phyloP scores from a whole-genome alignment of 768 basidiomycete species.

The Neoboletus brunneissimus region DNA sequence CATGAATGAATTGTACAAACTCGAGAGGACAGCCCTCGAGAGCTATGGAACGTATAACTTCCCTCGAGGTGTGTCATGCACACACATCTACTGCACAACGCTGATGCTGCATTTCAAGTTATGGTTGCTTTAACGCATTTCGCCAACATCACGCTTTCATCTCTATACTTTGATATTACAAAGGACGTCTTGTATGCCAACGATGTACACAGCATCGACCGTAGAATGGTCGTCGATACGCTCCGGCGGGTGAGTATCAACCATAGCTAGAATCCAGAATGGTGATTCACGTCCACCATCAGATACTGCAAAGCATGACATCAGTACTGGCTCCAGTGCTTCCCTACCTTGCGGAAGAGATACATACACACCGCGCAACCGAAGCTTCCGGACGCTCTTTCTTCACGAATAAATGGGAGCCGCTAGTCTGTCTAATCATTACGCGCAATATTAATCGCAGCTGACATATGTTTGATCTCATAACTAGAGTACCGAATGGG shows the following conservation, averaged over 20 bases:
- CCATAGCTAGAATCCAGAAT: not conserved
- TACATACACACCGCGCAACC: conserved; percentile 41
- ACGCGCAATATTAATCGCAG: no score
- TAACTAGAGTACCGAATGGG: conserved; percentile 57
- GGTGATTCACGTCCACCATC: not conserved
- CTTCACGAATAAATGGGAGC: conserved; percentile 69
- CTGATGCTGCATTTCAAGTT: conserved; percentile 44
- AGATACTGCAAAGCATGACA: conserved; percentile 69
- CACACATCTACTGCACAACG: not conserved
- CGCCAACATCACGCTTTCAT: conserved; percentile 79
- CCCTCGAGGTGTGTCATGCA: conserved; percentile 58
- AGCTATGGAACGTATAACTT: conserved; percentile 78
- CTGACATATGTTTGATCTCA: not conserved
- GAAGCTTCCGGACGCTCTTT: conserved; percentile 45
- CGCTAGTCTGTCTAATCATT: conserved; percentile 49
- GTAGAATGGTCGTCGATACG: conserved; percentile 67
- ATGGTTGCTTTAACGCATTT: conserved; percentile 72
- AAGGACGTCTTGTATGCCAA: conserved; percentile 90
- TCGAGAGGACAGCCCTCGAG: conserved; percentile 65
- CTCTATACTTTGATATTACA: conserved; percentile 87
- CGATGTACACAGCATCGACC: conserved; percentile 43
- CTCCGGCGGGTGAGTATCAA: conserved; percentile 56
- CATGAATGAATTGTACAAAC: conserved; percentile 74
- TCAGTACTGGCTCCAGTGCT: conserved; percentile 79
- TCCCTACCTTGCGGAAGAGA: conserved; percentile 90